phyloP scores from a whole-genome alignment of 2,329 filamentous ascomycete genomes.

The Colletotrichum camelliae region DNA sequence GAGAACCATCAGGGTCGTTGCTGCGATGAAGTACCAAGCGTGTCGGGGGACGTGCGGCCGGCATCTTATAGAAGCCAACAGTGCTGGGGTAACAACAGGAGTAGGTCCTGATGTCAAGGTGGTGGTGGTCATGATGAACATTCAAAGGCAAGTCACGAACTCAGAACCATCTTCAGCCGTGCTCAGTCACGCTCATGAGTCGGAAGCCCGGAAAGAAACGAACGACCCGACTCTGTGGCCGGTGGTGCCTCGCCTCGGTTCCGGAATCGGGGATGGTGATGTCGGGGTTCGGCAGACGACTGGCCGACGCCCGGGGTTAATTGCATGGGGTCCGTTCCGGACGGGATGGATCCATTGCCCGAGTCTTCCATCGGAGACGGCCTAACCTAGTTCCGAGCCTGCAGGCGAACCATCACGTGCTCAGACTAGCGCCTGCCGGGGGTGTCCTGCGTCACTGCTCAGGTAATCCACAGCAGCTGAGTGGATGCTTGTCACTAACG shows the following conservation, averaged over 20 bases:
- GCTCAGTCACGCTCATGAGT: not conserved
- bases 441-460: slow-evolving; percentile 15
- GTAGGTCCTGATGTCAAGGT: slow-evolving; percentile 22
- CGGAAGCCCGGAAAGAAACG: not conserved
- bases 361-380: not conserved
- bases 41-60: slow-evolving; percentile 47
- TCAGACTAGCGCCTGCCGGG: not conserved
- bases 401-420: not conserved
- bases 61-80: slow-evolving; percentile 45
- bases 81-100: slow-evolving; percentile 41
- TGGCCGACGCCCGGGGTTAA: not conserved
- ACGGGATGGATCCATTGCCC: not conserved
- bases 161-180: not conserved
- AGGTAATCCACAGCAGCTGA: slow-evolving; percentile 16
- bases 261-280: not conserved
- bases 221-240: not conserved
- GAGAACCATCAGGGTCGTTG: slow-evolving; percentile 49
- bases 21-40: slow-evolving; percentile 54
- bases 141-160: not conserved
- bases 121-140: not conserved
- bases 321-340: not conserved
- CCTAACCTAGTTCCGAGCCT: not conserved
- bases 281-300: not conserved
- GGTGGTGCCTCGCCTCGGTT: not conserved
- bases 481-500: slow-evolving; percentile 29